phyloP scores from a whole-genome alignment of 352 stramenopile species.

The Hyaloperonospora brassicae region DNA sequence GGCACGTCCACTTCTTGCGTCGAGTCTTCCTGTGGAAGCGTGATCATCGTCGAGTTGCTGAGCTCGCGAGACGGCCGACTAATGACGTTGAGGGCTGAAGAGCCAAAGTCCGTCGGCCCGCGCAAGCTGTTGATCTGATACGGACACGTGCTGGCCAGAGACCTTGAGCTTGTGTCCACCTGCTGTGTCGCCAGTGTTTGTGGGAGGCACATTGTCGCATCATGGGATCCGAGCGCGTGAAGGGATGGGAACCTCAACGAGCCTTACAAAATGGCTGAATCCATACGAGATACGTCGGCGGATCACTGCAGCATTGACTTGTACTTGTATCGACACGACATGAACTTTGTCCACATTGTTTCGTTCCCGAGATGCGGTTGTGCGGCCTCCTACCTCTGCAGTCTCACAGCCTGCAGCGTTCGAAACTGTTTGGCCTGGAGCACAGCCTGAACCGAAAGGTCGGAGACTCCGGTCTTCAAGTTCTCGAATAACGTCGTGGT shows the following conservation, averaged over 20 bases:
- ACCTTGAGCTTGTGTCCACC: slow-evolving; percentile 17
- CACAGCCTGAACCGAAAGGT: slow-evolving; percentile 24
- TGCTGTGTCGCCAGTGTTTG: slow-evolving; percentile 15
- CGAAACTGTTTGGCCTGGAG: slow-evolving; percentile 22
- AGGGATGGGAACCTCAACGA: too few relatives aligned
- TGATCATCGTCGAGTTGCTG: slow-evolving; percentile 34
- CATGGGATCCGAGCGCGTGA: too few relatives aligned
- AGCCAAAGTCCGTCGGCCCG: slow-evolving; percentile 19
- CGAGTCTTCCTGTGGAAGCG: slow-evolving; percentile 33
- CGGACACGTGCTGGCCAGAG: slow-evolving; percentile 17
- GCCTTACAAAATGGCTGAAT: too few relatives aligned
- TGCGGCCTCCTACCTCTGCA: not conserved
- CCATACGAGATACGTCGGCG: too few relatives aligned
- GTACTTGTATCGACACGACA: too few relatives aligned
- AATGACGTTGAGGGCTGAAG: slow-evolving; percentile 19
- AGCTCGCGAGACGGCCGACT: slow-evolving; percentile 27
- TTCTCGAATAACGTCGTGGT: slow-evolving; percentile 8
- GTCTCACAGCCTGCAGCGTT: slow-evolving; percentile 11
- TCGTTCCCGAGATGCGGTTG: too few relatives aligned
- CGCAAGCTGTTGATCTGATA: slow-evolving; percentile 9
- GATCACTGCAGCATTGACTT: too few relatives aligned
- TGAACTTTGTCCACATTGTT: too few relatives aligned
- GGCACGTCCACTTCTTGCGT: slow-evolving; percentile 60
- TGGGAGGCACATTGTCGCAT: slow-evolving; percentile 10
- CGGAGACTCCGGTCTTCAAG: slow-evolving; percentile 15